These are phyloP conservation scores for Saturnispora saitoi DNA, from an alignment of 805 yeast species.

Conservation along the genomic window DNA sequence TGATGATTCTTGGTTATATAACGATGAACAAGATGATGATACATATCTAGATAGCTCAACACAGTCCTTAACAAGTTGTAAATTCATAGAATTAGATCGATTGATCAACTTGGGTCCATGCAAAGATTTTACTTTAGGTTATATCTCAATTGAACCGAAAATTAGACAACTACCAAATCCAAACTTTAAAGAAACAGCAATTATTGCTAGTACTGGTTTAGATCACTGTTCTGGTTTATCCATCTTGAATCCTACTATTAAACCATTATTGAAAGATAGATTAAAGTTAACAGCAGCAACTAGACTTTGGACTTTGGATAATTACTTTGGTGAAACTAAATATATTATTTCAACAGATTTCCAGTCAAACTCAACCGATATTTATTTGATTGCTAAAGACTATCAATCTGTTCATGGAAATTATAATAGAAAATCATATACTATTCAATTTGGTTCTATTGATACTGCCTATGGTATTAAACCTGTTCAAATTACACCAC, in stretches of 20 bases:
- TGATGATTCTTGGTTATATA: slow-evolving; percentile 37
- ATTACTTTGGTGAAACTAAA: slow-evolving; percentile 32
- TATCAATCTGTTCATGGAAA: slow-evolving; percentile 55
- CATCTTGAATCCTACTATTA: slow-evolving; percentile 57
- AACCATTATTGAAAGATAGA: slow-evolving; percentile 59
- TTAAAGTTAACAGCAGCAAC: slow-evolving; percentile 64
- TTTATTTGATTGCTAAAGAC: slow-evolving; percentile 53
- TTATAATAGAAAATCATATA: slow-evolving; percentile 53
- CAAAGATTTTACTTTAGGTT: slow-evolving; percentile 58
- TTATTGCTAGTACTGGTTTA: slow-evolving; percentile 64
- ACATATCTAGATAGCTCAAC: slow-evolving; percentile 5
- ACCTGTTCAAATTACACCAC: slow-evolving; percentile 68
- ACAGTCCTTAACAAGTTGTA: slow-evolving; percentile 18
- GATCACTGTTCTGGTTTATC: slow-evolving; percentile 47
- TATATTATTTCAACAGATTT: slow-evolving; percentile 68
- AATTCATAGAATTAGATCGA: slow-evolving; percentile 42
- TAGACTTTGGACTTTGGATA: slow-evolving; percentile 63
- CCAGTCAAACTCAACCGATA: slow-evolving; percentile 53
- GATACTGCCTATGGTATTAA: slow-evolving; percentile 33
- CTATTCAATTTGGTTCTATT: slow-evolving; percentile 55
- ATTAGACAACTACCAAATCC: slow-evolving; percentile 63
- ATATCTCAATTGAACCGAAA: slow-evolving; percentile 42
- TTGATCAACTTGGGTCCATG: slow-evolving; percentile 67
- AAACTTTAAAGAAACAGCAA: slow-evolving; percentile 52
- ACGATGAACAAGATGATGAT: slow-evolving; percentile 28